These are phyloP conservation scores for Coemansia sp. DNA, from an alignment of 192 early-diverging fungal species.

Conservation along the genomic window DNA sequence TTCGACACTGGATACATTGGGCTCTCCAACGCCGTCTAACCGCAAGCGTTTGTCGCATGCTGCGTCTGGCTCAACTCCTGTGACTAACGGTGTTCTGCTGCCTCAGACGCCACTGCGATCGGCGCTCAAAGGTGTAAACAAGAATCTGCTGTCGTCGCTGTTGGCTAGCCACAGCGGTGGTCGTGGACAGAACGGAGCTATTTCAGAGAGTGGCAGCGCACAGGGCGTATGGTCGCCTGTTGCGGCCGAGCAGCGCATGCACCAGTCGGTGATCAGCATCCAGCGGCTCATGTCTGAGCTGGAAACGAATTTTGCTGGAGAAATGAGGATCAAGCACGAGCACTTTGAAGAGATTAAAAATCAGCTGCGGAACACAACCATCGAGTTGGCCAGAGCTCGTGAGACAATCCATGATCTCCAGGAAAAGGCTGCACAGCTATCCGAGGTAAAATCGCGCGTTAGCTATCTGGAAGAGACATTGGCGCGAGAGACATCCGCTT, in stretches of 20 bases:
- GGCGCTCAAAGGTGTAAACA: slow-evolving; percentile 20
- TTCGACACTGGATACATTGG: not conserved
- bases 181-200: not conserved
- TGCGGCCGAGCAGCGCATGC: slow-evolving; percentile 47
- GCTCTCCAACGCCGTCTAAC: slow-evolving; percentile 28
- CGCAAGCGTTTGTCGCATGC: slow-evolving; percentile 9
- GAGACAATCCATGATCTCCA: slow-evolving; percentile 57
- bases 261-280: slow-evolving; percentile 54
- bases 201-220: not conserved
- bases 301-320: slow-evolving; percentile 67
- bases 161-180: slow-evolving; percentile 12
- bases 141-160: slow-evolving; percentile 32
- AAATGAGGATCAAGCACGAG: slow-evolving; percentile 60
- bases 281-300: slow-evolving; percentile 69
- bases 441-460: slow-evolving; percentile 63
- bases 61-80: slow-evolving; percentile 1
- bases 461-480: slow-evolving; percentile 62
- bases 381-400: slow-evolving; percentile 59
- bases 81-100: slow-evolving; percentile 8
- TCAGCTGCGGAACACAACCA: slow-evolving; percentile 57
- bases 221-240: slow-evolving; percentile 37
- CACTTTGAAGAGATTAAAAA: slow-evolving; percentile 60
- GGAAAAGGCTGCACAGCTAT: slow-evolving; percentile 55
- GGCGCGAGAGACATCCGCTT: slow-evolving; percentile 49
- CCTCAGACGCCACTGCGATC: slow-evolving; percentile 40